phyloP scores from a whole-genome alignment of 176 grass and related monocot species.

The Eragrostis curvula region DNA sequence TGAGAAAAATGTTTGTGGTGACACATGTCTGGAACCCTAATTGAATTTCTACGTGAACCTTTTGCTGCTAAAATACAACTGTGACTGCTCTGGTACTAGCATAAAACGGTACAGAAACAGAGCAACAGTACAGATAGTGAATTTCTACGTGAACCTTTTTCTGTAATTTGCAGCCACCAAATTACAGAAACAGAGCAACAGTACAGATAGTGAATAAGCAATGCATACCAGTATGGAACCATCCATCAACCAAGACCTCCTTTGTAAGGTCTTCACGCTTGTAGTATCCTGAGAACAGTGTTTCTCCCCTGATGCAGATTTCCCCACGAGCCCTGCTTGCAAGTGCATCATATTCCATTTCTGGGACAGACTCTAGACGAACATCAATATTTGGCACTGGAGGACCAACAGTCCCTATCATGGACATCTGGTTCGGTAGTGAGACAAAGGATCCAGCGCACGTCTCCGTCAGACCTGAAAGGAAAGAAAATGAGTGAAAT shows the following conservation, averaged over 20 bases:
- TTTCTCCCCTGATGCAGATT: slow-evolving; percentile 80
- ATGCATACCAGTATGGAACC: slow-evolving; percentile 83
- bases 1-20: not conserved
- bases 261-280: slow-evolving; percentile 82
- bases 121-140: not conserved
- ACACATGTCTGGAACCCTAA: slow-evolving; percentile 11
- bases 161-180: not conserved
- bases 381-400: slow-evolving; percentile 86
- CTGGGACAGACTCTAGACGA: slow-evolving; percentile 70
- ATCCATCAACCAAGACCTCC: slow-evolving; percentile 81
- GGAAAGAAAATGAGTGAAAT: slow-evolving; percentile 37
- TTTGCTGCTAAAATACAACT: slow-evolving; percentile 19
- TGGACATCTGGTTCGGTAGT: slow-evolving; percentile 78
- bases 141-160: no score
- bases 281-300: slow-evolving; percentile 84
- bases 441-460: slow-evolving; percentile 81
- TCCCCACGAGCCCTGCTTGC: slow-evolving; percentile 65
- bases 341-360: slow-evolving; percentile 90
- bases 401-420: slow-evolving; percentile 83
- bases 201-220: slow-evolving; percentile 4
- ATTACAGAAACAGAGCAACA: slow-evolving; percentile 7
- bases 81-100: slow-evolving; percentile 10
- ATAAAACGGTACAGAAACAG: slow-evolving; percentile 8
- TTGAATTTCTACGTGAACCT: not conserved
- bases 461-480: slow-evolving; percentile 82